Base-by-base conservation (phyloP, 352 stramenopile species). In the Aphanomyces stellatus region DNA sequence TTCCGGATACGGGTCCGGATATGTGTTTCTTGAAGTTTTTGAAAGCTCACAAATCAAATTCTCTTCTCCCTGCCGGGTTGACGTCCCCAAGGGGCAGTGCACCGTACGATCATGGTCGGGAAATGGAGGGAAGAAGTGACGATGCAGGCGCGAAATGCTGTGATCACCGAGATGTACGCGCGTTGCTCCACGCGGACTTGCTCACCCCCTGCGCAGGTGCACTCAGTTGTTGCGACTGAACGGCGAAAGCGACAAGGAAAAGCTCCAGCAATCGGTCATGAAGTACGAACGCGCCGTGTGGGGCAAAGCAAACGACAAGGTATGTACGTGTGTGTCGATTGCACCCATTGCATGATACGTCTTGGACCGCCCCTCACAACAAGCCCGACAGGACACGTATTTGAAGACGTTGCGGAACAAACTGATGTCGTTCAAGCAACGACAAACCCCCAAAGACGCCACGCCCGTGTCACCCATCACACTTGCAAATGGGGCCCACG, bases 21-120 rank as follows among this genome's bases (percentile, higher is more conserved):
- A 57, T 30, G 49, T 13, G 15, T 57, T 53, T 57, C 49, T 57
- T 57, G 49, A 57, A 57, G 49, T 57, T 57, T 57, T 57, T 37
- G 42, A 51, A 57, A 57, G 49, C 49, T 57, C 49, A 22, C 49
- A 57, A 57, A 11, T 57, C 27, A 35, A 57, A 57, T 57, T 57
- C 49, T 57, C 49, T 57, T 57, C 49, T 57, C 49, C 25, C 49
- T 33, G 19, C 22, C 19, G 49, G 13, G 42, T 13, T 22, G 42
- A 22, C 42, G 42, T 13, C n/a, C 49, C 49, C 5, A n/a, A 13
- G 7, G 7, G 15, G 22, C 17, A 7, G 19, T 34, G 19, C 49
- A 34, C 49, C 30, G 49, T 30, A 57, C 10, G 13, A 10, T 5
- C 6, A 57, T 57, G 49, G 30, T 37, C 1, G 49, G 22, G 25